Percentiles rank a stretch among this genome's conserved stretches.
These are phyloP conservation scores for Pseudognaphalium luteoalbum DNA, from an alignment of 129 eudicot genomes.

Conservation along the genomic window DNA sequence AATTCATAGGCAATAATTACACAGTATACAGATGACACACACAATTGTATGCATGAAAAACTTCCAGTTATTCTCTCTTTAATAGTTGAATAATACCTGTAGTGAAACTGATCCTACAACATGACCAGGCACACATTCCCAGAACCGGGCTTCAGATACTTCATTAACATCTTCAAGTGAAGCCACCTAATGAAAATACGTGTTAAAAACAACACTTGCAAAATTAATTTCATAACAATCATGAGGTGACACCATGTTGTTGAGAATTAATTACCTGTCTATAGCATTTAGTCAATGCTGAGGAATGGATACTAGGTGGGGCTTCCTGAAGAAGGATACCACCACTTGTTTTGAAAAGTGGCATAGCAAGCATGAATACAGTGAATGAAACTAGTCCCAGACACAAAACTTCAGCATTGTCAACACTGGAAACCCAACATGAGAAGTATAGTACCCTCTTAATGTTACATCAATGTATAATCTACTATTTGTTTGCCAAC, in stretches of 20 bases:
- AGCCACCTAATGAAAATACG: conserved; percentile 47
- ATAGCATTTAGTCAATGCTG: conserved; percentile 86
- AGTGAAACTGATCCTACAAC: conserved; percentile 80
- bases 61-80: conserved; percentile 2
- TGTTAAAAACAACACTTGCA: neutral
- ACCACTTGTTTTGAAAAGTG: conserved; percentile 79
- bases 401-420: conserved; percentile 98
- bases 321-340: conserved; percentile 87
- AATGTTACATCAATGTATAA: neutral
- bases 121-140: conserved; percentile 97
- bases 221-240: neutral
- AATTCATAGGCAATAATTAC: neutral
- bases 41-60: neutral
- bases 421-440: conserved; percentile 51
- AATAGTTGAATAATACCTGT: conserved; percentile 55
- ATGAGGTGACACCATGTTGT: neutral
- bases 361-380: conserved; percentile 91
- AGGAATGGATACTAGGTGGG: conserved; percentile 71
- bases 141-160: conserved; percentile 78
- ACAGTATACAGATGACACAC: neutral
- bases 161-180: conserved; percentile 76
- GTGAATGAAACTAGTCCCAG: conserved; percentile 87
- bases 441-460: neutral
- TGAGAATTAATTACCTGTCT: conserved; percentile 62
- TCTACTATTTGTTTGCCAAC: neutral